These are phyloP conservation scores for Hypocreales sp. DNA, from an alignment of 2,329 filamentous ascomycete genomes.

Conservation along the genomic window DNA sequence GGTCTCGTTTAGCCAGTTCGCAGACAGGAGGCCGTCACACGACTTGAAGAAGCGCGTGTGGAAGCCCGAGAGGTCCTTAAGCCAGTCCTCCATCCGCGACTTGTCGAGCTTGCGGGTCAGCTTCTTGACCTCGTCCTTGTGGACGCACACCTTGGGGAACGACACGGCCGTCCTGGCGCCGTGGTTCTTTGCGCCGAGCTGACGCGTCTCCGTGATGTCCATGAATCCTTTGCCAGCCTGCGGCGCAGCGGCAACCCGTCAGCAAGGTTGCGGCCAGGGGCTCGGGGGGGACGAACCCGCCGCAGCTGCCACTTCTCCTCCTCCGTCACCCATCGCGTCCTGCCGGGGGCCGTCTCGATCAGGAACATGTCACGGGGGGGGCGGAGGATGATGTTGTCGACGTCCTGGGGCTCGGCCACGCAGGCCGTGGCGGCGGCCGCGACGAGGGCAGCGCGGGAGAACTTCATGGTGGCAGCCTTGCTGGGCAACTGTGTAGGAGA, in stretches of 20 bases:
- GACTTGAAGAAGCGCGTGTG: constrained; percentile 75
- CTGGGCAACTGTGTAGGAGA: too few relatives aligned
- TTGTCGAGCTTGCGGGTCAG: constrained; percentile 58
- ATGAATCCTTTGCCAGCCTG: constrained; percentile 81
- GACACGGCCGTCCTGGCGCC: constrained; percentile 29
- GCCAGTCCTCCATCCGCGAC: constrained; percentile 58
- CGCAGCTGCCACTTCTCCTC: constrained; percentile 89
- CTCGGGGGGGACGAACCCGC: constrained; percentile 36
- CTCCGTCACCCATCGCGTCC: constrained; percentile 78
- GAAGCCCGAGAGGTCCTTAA: constrained; percentile 66
- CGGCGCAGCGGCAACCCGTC: not conserved
- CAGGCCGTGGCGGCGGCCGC: constrained; percentile 37
- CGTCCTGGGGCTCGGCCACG: constrained; percentile 37
- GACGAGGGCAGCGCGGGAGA: constrained; percentile 34
- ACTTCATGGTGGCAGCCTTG: constrained; percentile 28
- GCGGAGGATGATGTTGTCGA: constrained; percentile 32
- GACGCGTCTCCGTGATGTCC: constrained; percentile 69
- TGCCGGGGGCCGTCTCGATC: constrained; percentile 71
- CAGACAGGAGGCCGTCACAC: constrained; percentile 67
- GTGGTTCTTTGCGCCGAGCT: constrained; percentile 32
- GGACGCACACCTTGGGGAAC: constrained; percentile 51
- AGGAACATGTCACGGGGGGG: constrained; percentile 36
- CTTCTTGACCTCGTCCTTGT: constrained; percentile 50
- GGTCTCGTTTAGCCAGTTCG: constrained; percentile 68
- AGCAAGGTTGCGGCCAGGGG: not conserved